Evolutionary conservation across 2,329 filamentous ascomycete genomes (phyloP).

Genomic region (Aspergillus awamori): DNA sequence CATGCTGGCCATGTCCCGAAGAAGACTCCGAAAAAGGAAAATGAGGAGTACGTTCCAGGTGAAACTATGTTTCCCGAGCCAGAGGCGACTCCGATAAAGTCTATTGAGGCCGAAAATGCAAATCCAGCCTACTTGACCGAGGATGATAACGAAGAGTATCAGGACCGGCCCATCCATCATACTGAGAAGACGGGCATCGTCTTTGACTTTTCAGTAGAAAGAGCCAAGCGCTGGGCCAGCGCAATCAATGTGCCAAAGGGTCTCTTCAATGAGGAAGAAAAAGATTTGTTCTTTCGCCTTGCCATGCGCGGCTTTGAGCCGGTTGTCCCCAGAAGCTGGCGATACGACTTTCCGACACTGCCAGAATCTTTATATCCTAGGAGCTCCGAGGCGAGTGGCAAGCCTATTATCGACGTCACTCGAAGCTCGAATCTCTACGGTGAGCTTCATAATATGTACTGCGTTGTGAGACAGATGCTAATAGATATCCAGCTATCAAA

Average conservation of each 20-base stretch:
- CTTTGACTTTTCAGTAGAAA: conserved; percentile 35
- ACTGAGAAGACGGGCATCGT: conserved; percentile 30
- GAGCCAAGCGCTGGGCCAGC: conserved; percentile 39
- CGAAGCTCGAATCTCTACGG: conserved; percentile 50
- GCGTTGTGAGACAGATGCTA: background rate
- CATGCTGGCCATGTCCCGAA: background rate
- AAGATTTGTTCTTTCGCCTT: conserved; percentile 56
- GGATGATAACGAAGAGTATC: background rate
- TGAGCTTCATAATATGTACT: conserved; percentile 24
- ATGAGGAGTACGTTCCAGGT: background rate
- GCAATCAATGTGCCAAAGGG: conserved; percentile 44
- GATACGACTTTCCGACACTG: conserved; percentile 56
- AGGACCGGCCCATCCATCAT: background rate
- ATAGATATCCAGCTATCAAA: conserved; percentile 47
- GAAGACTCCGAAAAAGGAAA: background rate
- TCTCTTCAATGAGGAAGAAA: conserved; percentile 56
- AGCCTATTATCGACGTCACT: conserved; percentile 51
- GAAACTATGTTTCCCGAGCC: background rate
- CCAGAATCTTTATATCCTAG: conserved; percentile 56
- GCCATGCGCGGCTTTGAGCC: conserved; percentile 60
- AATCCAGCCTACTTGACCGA: background rate
- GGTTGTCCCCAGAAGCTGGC: conserved; percentile 56
- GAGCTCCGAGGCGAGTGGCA: conserved; percentile 33
- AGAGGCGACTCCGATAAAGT: background rate
- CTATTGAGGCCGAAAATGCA: background rate